These are phyloP conservation scores for Solanum corneliomulleri DNA, from an alignment of 257 asterid species.

Conservation along the genomic window DNA sequence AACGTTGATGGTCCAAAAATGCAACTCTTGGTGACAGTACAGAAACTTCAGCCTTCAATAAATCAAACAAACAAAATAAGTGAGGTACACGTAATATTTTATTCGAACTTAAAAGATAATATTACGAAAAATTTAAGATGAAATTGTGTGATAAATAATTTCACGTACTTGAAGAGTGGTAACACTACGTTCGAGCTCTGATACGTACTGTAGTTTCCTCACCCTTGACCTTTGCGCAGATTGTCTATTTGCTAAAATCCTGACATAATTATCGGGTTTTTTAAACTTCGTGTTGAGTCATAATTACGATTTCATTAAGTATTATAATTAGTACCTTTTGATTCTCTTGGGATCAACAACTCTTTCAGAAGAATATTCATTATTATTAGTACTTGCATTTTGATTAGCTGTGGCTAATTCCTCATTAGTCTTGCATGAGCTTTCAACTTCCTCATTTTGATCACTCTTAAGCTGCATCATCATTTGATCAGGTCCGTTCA, in stretches of 20 bases:
- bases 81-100: not conserved
- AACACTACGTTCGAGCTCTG: constrained; percentile 89
- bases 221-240: constrained; percentile 92
- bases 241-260: constrained; percentile 91
- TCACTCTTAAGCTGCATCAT: constrained; percentile 41
- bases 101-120: not conserved
- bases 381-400: not conserved
- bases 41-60: constrained; percentile 73
- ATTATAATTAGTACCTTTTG: constrained; percentile 38
- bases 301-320: not conserved
- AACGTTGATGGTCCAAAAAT: constrained; percentile 86
- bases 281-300: not conserved
- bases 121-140: not conserved
- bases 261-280: not conserved
- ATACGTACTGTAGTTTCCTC: constrained; percentile 80
- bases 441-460: constrained; percentile 48
- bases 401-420: constrained; percentile 1
- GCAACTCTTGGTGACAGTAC: constrained; percentile 88
- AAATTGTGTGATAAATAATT: not conserved
- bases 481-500: constrained; percentile 6
- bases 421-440: constrained; percentile 46
- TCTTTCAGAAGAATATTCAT: constrained; percentile 38
- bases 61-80: not conserved
- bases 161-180: constrained; percentile 60
- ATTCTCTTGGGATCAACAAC: constrained; percentile 79